Conservation (phyloP, 2,329 filamentous ascomycete species). For the Pseudogymnoascus sp. region DNA sequence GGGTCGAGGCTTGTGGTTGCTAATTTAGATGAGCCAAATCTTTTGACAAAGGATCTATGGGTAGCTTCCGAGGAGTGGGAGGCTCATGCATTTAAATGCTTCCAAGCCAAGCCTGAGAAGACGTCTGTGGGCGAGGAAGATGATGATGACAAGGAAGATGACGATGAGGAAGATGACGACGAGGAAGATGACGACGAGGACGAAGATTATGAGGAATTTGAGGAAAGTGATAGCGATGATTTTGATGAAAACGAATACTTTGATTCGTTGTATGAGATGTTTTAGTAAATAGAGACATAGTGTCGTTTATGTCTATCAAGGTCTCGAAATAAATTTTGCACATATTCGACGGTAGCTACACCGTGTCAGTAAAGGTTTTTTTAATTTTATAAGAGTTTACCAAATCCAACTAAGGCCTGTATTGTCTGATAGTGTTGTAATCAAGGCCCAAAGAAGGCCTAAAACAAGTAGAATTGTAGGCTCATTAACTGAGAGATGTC, state of each 20-base stretch:
- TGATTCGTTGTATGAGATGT: not conserved
- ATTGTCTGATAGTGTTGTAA: not conserved
- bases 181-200: too few relatives aligned
- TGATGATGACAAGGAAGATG: not conserved
- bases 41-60: slow-evolving; percentile 12
- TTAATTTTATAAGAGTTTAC: too few relatives aligned
- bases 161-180: not conserved
- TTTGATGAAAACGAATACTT: not conserved
- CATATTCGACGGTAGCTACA: not conserved
- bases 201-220: too few relatives aligned
- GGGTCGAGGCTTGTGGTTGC: slow-evolving; percentile 12
- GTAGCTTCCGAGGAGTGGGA: slow-evolving; percentile 1
- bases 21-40: slow-evolving; percentile 13
- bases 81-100: not conserved
- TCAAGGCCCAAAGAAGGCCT: not conserved
- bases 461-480: not conserved
- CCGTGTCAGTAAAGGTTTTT: not conserved
- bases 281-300: not conserved
- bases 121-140: not conserved
- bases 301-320: not conserved
- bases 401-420: not conserved
- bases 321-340: too few relatives aligned
- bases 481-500: not conserved
- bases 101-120: not conserved
- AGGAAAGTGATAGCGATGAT: not conserved